Percentiles rank a stretch among this genome's conserved stretches.
Evolutionary conservation across 2,329 filamentous ascomycete genomes (phyloP).

Genomic region (Sphaerulina populicola): DNA sequence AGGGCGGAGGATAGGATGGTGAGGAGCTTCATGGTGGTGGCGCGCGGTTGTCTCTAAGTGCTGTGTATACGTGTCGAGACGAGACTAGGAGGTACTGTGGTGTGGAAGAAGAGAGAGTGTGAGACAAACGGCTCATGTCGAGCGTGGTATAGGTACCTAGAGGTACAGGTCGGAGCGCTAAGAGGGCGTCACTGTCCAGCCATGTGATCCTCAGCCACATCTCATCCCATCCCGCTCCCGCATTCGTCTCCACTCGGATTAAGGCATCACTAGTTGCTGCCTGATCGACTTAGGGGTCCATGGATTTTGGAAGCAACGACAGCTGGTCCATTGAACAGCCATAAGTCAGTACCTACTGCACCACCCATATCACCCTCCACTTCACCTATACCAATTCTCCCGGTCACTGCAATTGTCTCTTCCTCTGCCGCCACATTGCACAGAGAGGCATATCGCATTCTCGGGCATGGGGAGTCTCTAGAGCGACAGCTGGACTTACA

Average conservation of each 20-base stretch:
- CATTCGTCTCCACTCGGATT: too few relatives aligned
- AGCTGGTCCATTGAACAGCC: background rate
- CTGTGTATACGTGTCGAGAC: background rate
- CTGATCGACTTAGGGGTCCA: background rate
- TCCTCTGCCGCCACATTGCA: background rate
- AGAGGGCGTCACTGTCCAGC: too few relatives aligned
- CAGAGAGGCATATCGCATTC: background rate
- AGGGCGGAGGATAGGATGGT: constrained; percentile 24
- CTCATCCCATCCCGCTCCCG: too few relatives aligned
- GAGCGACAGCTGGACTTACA: constrained; percentile 9
- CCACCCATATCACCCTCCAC: background rate
- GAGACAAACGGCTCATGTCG: background rate
- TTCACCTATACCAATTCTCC: background rate
- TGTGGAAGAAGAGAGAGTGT: constrained; percentile 19
- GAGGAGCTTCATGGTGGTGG: constrained; percentile 30
- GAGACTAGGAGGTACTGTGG: background rate
- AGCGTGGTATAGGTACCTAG: constrained; percentile 1
- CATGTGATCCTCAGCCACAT: too few relatives aligned
- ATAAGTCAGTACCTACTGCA: background rate
- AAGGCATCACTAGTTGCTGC: background rate
- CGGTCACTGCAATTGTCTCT: background rate
- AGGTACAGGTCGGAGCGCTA: too few relatives aligned
- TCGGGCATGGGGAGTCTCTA: constrained; percentile 2
- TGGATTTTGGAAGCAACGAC: background rate
- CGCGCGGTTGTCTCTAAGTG: too few relatives aligned